Evolutionary conservation across 768 basidiomycete genomes (phyloP), one percentile per base, ranked within the genome.

Genomic region (Tephrocybe rancida): DNA sequence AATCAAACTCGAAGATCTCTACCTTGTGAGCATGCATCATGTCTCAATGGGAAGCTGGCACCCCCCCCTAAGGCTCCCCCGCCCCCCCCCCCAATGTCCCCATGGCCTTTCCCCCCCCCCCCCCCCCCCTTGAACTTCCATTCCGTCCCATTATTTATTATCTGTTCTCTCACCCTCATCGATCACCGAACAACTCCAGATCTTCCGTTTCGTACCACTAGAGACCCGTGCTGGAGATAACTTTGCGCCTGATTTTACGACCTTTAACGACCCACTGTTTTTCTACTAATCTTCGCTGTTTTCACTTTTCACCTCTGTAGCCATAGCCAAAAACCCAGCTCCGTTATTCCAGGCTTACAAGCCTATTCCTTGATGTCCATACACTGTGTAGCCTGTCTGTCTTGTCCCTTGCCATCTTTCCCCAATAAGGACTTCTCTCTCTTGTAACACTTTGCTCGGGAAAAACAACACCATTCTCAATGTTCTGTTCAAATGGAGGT

Each of bases 41-140:
- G 88, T 91, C 47, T 90, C 88, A 11, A 83, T 88, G 69, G 89
- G 90, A 10, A 86, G 84, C 52, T 92, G 89, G 89, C 89, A 92
- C 55, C 87, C 88, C 19, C 88, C 91, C 52, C 69, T 91, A 41
- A 79, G 87, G 64, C 74, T 90, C 30, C 67, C 72, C 34, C 76
- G 73, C 21, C 77, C 77, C 5, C 58, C 68, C 18, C 29, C 48
- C 21, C 44, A 19, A n/a, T 57, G 37, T 55, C 13, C 8, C 24
- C 14, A 22, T 39, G 35, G 38, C 44, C 32, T 18, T 16, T 27
- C n/a, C n/a, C n/a, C n/a, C n/a, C n/a, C n/a, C n/a, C n/a, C n/a
- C 21, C 34, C 18, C 3, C 21, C 34, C 18, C 3, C 26, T 44
- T 47, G 41, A 44, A 46, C 19, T 29, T 45, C 45, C 22, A 38